Conservation (phyloP, 1,139 yeast species). For the Suhomyces anneliseae region DNA sequence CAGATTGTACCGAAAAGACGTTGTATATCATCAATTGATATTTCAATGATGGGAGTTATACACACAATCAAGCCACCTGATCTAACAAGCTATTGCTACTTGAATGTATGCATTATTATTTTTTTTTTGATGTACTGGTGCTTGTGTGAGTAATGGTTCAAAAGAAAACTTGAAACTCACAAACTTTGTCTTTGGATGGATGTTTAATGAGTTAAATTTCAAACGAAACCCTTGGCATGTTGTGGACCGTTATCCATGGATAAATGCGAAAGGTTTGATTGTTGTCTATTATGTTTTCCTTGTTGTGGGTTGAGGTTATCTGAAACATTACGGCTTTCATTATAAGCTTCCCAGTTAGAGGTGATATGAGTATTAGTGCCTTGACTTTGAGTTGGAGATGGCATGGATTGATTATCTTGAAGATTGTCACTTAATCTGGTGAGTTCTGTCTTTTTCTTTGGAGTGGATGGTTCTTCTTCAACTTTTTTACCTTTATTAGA, state of each 20-base stretch:
- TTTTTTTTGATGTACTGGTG: neutral
- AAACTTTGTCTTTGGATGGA: no score
- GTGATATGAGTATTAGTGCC: conserved; percentile 20
- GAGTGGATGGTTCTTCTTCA: conserved; percentile 3
- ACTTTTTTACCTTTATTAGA: conserved; percentile 13
- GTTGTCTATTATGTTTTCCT: conserved; percentile 28
- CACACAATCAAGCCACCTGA: neutral
- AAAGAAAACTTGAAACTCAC: no score
- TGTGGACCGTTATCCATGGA: conserved; percentile 33
- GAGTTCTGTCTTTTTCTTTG: conserved; percentile 15
- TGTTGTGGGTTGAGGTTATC: neutral
- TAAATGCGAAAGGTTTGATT: conserved; percentile 25
- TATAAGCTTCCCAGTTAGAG: conserved; percentile 8
- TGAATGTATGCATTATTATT: no score
- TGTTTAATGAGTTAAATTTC: neutral
- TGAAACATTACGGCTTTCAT: conserved; percentile 3
- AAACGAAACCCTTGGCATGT: conserved; percentile 31
- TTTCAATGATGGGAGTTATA: neutral
- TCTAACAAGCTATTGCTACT: no score
- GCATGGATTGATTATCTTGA: conserved; percentile 17
- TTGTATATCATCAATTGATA: neutral
- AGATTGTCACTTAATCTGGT: conserved; percentile 40
- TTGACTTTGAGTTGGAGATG: conserved; percentile 16
- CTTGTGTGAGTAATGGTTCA: neutral
- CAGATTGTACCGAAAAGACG: neutral